Evolutionary conservation across 768 basidiomycete genomes (phyloP), one percentile per base, ranked within the genome.

Genomic region (Lyophyllum shimeji): DNA sequence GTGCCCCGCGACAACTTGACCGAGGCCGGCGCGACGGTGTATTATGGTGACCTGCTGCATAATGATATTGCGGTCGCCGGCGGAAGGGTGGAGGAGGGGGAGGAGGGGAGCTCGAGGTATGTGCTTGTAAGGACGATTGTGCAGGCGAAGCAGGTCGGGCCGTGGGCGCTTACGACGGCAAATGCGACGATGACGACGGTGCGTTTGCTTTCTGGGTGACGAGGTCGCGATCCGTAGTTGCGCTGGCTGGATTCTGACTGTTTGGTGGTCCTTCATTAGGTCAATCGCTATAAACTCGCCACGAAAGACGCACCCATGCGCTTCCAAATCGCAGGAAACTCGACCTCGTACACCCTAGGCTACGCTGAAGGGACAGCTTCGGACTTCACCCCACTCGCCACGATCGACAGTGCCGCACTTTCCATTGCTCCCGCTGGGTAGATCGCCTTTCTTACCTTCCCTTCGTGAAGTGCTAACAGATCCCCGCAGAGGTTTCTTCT

Each of bases 1-100:
- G 34, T 49, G 2, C 69, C 73, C 1, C 55, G 27, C 20, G 65
- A 56, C 17, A 71, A 69, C 43, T 59, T 72, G 18, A 70, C 70
- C 3, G 76, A 77, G 60, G 75, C 75, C 7, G 76, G 76, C 0
- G 60, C 71, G 18, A 73, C 63, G 15, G 62, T 73, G 2, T 74
- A 72, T 39, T 74, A 74, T 33, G 69, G 71, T 11, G 74, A 75
- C 55, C 57, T 61, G 17, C 58, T 74, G 52, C 74, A 76, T 56
- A 73, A 74, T 57, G 74, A 75, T 53, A 71, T 76, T 34, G 73
- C 63, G 0, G 57, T 76, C 9, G 29, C 9, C 5, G 29, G 29
- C 5, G 9, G 0, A 50, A 62, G 3, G 71, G 72, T 12, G 64
- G 48, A 31, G 37, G 55, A 18, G 57, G 58, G 21, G 68, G 65